Evolutionary conservation across 768 basidiomycete genomes (phyloP).

Genomic region (Hypholoma fasciculare): DNA sequence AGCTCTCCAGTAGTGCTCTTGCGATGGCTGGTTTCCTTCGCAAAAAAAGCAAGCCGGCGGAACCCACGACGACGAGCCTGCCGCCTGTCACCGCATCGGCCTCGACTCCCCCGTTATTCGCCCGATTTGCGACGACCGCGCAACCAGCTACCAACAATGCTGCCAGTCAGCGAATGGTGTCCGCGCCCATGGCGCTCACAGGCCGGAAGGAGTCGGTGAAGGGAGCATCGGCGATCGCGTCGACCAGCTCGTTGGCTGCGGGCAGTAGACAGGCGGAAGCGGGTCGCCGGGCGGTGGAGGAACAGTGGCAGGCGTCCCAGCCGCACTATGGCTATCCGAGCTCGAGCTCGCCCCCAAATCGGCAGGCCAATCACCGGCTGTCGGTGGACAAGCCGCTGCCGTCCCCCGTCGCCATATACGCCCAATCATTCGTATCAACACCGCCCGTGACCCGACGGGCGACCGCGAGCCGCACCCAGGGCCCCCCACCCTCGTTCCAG

Average conservation of each 20-base stretch:
- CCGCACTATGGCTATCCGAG: background rate
- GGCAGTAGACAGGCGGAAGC: slow-evolving; percentile 16
- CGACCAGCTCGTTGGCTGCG: slow-evolving; percentile 17
- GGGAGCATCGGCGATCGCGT: slow-evolving; percentile 12
- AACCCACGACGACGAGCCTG: slow-evolving; percentile 15
- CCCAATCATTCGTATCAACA: slow-evolving; percentile 3
- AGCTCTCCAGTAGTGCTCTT: background rate
- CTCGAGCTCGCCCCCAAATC: background rate
- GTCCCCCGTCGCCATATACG: slow-evolving; percentile 15
- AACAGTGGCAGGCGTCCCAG: slow-evolving; percentile 1
- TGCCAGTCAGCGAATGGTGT: slow-evolving; percentile 30
- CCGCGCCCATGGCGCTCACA: slow-evolving; percentile 37
- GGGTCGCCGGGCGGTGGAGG: slow-evolving; percentile 7
- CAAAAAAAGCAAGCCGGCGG: slow-evolving; percentile 43
- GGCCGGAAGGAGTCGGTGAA: slow-evolving; percentile 23
- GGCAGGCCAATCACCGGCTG: slow-evolving; percentile 7
- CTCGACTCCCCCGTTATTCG: slow-evolving; percentile 39
- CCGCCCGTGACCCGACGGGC: slow-evolving; percentile 9
- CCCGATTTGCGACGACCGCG: slow-evolving; percentile 36
- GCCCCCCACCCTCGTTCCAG: slow-evolving; percentile 16
- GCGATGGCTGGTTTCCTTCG: slow-evolving; percentile 60
- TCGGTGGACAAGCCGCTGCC: slow-evolving; percentile 30
- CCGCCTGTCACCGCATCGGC: slow-evolving; percentile 18
- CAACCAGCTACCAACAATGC: slow-evolving; percentile 9
- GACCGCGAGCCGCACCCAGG: slow-evolving; percentile 9